Evolutionary conservation across 106 monocot genomes (phyloP), one percentile per base, ranked within the genome.

Genomic region (Platanthera zijinensis): DNA sequence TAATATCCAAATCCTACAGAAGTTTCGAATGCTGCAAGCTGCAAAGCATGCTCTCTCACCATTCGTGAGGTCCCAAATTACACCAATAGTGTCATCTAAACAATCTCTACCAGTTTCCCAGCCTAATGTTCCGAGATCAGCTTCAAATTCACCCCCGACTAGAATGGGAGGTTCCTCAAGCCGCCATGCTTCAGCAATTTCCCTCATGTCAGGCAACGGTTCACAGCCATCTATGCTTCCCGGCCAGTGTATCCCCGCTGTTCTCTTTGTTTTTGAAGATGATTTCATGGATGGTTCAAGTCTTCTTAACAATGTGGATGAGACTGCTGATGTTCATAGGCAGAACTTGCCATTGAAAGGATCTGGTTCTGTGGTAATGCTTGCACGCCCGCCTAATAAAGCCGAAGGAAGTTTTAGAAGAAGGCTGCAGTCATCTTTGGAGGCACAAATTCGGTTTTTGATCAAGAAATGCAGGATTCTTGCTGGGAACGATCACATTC

Each of bases 391-490:
- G 15, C 57, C 53, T 10, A 89, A 54, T 81, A 99, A 83, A 90
- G 77, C 59, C 30, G 91, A 91, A 69, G 79, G 82, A 10, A 80
- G 56, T 62, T 85, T 82, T 47, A 92, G 76, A 72, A 99, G 92
- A 75, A 91, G 88, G 75, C 78, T 99, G 66, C 88, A 84, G 69
- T 82, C 88, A 22, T 89, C 89, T 74, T 81, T 99, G 51, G 94
- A 99, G 52, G 25, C 86, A 52, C 94, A 99, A 67, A 78, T 99
- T 52, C 75, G 99, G 11, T 88, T 94, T 68, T 88, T 99, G 81
- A 84, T 94, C 17, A 99, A 99, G 82, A 99, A 90, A 83, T 92
- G 86, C 32, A 87, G 95, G 25, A 83, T 78, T 50, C 86, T 95
- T 51, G 80, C 74, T 61, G 84, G 82, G 45, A 15, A 51, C 2